Base-by-base conservation (phyloP, 495 filamentous ascomycete genomes). In the Tricharina praecox region DNA sequence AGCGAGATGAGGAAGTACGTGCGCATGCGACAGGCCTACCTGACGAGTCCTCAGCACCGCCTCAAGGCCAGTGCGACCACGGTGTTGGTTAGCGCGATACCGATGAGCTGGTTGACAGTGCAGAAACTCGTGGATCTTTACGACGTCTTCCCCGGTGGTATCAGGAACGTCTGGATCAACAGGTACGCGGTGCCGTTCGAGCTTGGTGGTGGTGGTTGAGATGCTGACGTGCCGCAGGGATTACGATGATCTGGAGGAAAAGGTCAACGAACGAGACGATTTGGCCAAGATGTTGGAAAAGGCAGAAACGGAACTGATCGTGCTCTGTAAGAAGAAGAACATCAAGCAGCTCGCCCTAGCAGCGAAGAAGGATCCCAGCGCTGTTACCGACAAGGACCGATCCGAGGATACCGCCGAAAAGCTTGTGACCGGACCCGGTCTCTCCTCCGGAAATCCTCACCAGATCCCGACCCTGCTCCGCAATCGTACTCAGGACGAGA, bases 151-250 rank as follows among this genome's bases (percentile, higher is more conserved):
- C 90, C 90, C 2, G 90, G 90, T 34, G 90, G 90, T 39, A 78
- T 97, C 61, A 76, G 85, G 45, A 95, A 95, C 61, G 86, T 96
- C 26, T 97, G 87, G 85, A 79, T 95, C 51, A 95, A 94, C 45
- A 78, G 90, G 57, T 60, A 34, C 5, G 49, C 28, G 1, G 41
- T 21, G 8, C 23, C 11, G 11, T 13, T 26, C n/a, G 21, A 10
- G 11, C 13, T 24, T 15, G 24, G 10, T n/a, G n/a, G n/a, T 9
- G 24, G 41, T 7, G 13, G 24, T 3, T 4, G n/a, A 44, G 23
- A 10, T 24, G 15, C 24, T 44, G 23, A 24, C 41, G n/a, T 23
- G 13, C 19, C 13, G 20, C 19, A 60, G 58, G 19, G 83, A 96
- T 58, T 88, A 81, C 49, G 85, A 90, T 45, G 77, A 82, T 21